A percentile compares a stretch with the other conserved stretches of the same genome.
Conservation (phyloP, 495 filamentous ascomycete species). For the Cladorrhinum samala region DNA sequence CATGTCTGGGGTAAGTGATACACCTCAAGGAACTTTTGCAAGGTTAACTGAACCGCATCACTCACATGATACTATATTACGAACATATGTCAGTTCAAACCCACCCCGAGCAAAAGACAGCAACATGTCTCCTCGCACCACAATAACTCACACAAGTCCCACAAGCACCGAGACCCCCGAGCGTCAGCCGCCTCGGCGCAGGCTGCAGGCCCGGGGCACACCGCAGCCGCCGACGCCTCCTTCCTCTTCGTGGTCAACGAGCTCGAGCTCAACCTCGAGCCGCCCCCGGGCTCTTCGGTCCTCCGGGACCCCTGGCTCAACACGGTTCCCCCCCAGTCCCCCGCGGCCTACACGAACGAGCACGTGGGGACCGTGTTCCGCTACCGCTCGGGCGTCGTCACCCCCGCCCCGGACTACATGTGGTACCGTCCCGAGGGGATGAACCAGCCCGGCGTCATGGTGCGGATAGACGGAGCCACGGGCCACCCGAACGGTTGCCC, state of each 20-base stretch:
- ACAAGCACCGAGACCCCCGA: too few relatives aligned
- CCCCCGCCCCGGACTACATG: slow-evolving; percentile 12
- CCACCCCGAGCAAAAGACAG: too few relatives aligned
- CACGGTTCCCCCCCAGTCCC: slow-evolving; percentile 16
- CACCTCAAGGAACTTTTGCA: too few relatives aligned
- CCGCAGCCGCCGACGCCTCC: background rate
- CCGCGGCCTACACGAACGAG: slow-evolving; percentile 15
- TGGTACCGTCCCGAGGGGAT: slow-evolving; percentile 18
- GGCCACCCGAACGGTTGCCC: background rate
- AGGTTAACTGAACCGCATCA: too few relatives aligned
- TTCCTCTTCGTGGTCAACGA: slow-evolving; percentile 36
- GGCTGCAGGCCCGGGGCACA: too few relatives aligned
- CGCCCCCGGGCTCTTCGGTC: background rate
- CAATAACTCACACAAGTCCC: too few relatives aligned
- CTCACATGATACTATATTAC: too few relatives aligned
- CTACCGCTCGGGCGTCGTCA: slow-evolving; percentile 18
- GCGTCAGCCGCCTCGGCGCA: too few relatives aligned
- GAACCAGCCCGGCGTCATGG: background rate
- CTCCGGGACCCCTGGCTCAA: slow-evolving; percentile 23
- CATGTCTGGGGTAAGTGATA: too few relatives aligned
- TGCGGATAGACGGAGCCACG: background rate
- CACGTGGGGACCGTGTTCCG: slow-evolving; percentile 19
- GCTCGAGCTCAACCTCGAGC: slow-evolving; percentile 14
- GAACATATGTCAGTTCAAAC: too few relatives aligned
- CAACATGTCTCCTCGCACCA: too few relatives aligned